phyloP scores from a whole-genome alignment of 2,329 filamentous ascomycete species.

The Diaporthe sp. region DNA sequence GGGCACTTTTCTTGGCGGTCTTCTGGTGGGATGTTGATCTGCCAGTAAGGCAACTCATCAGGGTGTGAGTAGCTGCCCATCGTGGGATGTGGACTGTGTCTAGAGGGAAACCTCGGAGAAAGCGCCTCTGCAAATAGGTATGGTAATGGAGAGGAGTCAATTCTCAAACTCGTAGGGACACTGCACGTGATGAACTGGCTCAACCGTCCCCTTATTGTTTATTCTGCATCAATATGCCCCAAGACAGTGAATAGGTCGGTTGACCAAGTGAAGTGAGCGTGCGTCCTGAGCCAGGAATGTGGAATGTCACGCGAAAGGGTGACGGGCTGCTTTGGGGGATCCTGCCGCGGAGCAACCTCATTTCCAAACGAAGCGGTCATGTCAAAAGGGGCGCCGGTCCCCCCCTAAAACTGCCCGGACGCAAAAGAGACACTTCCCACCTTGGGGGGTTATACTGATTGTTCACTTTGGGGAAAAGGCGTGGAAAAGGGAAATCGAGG shows the following conservation, averaged over 20 bases:
- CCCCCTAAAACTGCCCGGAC: not conserved
- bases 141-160: not conserved
- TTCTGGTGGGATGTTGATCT: slow-evolving; percentile 78
- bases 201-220: not conserved
- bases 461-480: not conserved
- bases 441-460: not conserved
- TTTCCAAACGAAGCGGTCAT: slow-evolving; percentile 23
- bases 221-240: not conserved
- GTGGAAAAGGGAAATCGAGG: not conserved
- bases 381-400: not conserved
- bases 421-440: not conserved
- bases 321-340: not conserved
- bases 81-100: not conserved
- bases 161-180: not conserved
- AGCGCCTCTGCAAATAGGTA: slow-evolving; percentile 11
- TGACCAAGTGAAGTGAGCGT: not conserved
- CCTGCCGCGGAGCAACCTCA: slow-evolving; percentile 22
- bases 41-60: slow-evolving; percentile 78
- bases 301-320: not conserved
- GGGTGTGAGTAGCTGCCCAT: slow-evolving; percentile 53
- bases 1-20: slow-evolving; percentile 78
- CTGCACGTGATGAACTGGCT: not conserved
- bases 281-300: slow-evolving; percentile 2
- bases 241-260: not conserved
- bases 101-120: not conserved